Conservation (phyloP, 495 filamentous ascomycete genomes). For the Astrothelium macrocarpum region DNA sequence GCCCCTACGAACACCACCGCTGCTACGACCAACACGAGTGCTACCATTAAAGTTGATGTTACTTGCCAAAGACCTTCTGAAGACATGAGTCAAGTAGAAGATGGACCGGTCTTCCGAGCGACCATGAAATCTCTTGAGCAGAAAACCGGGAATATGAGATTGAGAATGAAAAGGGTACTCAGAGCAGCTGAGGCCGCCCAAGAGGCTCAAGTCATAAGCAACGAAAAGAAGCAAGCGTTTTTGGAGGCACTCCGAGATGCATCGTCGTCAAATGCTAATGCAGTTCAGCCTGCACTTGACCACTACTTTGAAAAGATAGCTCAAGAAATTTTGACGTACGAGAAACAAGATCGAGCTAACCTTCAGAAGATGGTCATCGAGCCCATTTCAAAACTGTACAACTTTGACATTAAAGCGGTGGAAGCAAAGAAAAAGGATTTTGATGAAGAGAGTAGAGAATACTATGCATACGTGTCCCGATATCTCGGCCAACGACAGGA, state of each 20-base stretch:
- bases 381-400: constrained; percentile 82
- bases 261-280: constrained; percentile 83
- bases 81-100: constrained; percentile 76
- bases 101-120: constrained; percentile 91
- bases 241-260: constrained; percentile 83
- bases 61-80: constrained; percentile 77
- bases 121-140: constrained; percentile 95
- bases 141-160: constrained; percentile 89
- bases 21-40: constrained; percentile 36
- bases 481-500: constrained; percentile 95
- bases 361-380: constrained; percentile 91
- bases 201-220: constrained; percentile 67
- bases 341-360: constrained; percentile 71
- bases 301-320: constrained; percentile 98
- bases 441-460: constrained; percentile 95
- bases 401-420: constrained; percentile 93
- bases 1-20: constrained; percentile 31
- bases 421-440: constrained; percentile 96
- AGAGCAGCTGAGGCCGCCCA: constrained; percentile 83
- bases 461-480: constrained; percentile 86
- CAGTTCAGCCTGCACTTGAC: constrained; percentile 88
- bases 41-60: constrained; percentile 75
- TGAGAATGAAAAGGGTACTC: constrained; percentile 90
- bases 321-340: constrained; percentile 77
- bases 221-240: constrained; percentile 72